Base-by-base conservation (phyloP, 345 rosid species). In the Rhizophora apiculata region DNA sequence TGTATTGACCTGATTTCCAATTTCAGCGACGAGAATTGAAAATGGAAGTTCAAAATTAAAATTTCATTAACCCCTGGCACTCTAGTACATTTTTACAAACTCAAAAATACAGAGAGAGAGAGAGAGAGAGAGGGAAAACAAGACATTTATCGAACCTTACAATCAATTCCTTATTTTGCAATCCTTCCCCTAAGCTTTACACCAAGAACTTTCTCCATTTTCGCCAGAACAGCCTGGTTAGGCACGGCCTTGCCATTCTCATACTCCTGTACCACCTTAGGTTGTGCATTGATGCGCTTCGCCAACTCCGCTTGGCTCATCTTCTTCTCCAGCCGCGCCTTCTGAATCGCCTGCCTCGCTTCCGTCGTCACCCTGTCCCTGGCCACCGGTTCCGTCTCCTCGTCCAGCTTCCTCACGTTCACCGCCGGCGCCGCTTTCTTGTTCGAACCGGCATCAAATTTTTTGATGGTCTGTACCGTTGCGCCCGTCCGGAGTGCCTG, bases 241-340 rank as follows among this genome's bases (percentile, higher is more conserved):
- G 87, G 90, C 54, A 88, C 90, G 9, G 89, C 97, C 85, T 89
- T 94, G 2, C 98, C 96, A 32, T 85, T 88, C 74, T 91, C 96
- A 52, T 94, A 91, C 72, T 87, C 97, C 72, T 91, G 96, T 27
- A 94, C 95, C 63, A 94, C 92, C 78, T 83, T 87, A 3, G 87
- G 85, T 65, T 78, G 85, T 70, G 91, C 97, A 70, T 86, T 89
- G 65, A 91, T 93, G 74, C 60, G 81, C 84, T 88, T 88, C 21
- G 96, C 96, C 58, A 93, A 78, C 78, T 88, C 95, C 0, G 87
- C 78, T 48, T 89, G 95, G 67, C 92, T 84, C 90, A 85, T 81
- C 84, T 89, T 91, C 91, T 93, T 91, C 79, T 78, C 91, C 63
- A 86, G 68, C 55, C 97, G 75, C 26, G 87, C 89, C 56, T 80